These are phyloP conservation scores for Ophiocordyceps robertsii DNA, from an alignment of 2,329 filamentous ascomycete genomes.

Conservation along the genomic window DNA sequence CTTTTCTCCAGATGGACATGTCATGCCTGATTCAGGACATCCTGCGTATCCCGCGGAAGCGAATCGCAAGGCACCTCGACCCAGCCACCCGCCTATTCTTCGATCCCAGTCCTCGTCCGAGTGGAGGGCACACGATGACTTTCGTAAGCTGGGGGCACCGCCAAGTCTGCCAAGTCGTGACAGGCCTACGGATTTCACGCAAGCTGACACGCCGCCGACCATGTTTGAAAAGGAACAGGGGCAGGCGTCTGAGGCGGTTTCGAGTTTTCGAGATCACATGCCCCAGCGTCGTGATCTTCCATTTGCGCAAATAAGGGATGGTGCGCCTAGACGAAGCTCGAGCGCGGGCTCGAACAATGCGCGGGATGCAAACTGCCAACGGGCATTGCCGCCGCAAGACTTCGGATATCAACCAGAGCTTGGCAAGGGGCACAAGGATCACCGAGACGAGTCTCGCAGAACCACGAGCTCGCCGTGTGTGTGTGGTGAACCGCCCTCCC, in stretches of 20 bases:
- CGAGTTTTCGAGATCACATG: conserved; percentile 14
- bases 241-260: not conserved
- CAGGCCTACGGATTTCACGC: not conserved
- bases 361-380: not conserved
- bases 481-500: too few relatives aligned
- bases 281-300: conserved; percentile 17
- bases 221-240: not conserved
- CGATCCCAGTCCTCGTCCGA: too few relatives aligned
- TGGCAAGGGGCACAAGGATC: not conserved
- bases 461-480: too few relatives aligned
- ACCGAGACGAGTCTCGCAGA: not conserved
- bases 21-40: not conserved
- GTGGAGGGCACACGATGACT: too few relatives aligned
- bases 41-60: too few relatives aligned
- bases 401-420: not conserved
- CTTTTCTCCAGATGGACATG: conserved; percentile 2
- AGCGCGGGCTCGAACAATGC: not conserved
- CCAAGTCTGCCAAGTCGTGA: too few relatives aligned
- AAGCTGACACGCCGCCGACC: not conserved
- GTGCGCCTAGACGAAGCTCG: not conserved
- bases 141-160: too few relatives aligned
- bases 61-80: too few relatives aligned
- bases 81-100: too few relatives aligned
- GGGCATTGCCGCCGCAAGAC: not conserved
- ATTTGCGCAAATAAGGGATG: not conserved